Evolutionary conservation across 352 stramenopile species (phyloP).

Genomic region (Thraustotheca clavata): DNA sequence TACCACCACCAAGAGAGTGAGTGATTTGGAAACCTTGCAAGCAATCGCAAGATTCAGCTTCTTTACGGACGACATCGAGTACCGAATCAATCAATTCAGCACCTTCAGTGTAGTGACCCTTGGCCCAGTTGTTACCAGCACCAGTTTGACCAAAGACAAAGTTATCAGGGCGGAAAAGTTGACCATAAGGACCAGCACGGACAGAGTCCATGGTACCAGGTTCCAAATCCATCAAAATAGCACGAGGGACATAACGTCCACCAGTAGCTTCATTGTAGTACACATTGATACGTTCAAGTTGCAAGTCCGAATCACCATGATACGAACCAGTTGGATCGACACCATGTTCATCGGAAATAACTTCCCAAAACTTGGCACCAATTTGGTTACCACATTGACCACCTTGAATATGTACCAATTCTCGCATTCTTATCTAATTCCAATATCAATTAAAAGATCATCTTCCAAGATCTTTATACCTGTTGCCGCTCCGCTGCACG

Average conservation of each 20-base stretch:
- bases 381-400: constrained; percentile 99
- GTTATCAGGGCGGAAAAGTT: constrained; percentile 98
- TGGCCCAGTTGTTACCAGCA: constrained; percentile 99
- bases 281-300: constrained; percentile 98
- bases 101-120: constrained; percentile 99
- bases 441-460: background rate
- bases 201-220: constrained; percentile 99
- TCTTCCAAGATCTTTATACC: background rate
- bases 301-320: constrained; percentile 93
- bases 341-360: constrained; percentile 95
- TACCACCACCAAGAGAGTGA: constrained; percentile 98
- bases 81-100: constrained; percentile 98
- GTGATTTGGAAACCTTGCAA: constrained; percentile 99
- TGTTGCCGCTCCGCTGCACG: background rate
- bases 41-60: constrained; percentile 97
- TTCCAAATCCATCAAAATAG: constrained; percentile 98
- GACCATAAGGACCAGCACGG: constrained; percentile 90
- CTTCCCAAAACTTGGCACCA: constrained; percentile 97
- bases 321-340: constrained; percentile 90
- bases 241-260: constrained; percentile 95
- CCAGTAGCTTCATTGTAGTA: constrained; percentile 99
- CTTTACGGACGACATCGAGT: constrained; percentile 97
- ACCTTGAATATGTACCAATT: constrained; percentile 98
- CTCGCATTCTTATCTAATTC: constrained; percentile 61
- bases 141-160: constrained; percentile 98